A percentile compares a stretch with the other conserved stretches of the same genome.
These are phyloP conservation scores for Mycosarcoma mackinlayi DNA, from an alignment of 1,284 basidiomycete species.

Conservation along the genomic window DNA sequence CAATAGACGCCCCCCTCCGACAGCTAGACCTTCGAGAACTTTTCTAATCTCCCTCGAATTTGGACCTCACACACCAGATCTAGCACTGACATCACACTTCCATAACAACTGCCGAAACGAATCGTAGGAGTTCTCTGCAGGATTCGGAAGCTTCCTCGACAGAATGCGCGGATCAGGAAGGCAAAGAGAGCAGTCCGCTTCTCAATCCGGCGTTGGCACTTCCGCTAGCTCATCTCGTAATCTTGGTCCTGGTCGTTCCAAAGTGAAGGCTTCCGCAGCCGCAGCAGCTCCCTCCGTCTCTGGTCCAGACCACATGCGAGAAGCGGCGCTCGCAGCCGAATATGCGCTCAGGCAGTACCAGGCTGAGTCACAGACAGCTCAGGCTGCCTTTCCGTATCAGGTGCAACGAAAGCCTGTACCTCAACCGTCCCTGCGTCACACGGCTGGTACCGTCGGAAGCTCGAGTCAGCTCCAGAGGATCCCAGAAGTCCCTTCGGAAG, in stretches of 20 bases:
- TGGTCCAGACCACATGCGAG: conserved; percentile 20
- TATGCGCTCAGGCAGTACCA: conserved; percentile 24
- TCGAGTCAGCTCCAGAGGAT: conserved; percentile 22
- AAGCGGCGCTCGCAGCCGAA: conserved; percentile 25
- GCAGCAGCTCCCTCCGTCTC: conserved; percentile 15
- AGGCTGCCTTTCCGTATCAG: conserved; percentile 16
- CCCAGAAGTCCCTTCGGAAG: conserved; percentile 22
- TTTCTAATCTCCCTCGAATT: no score
- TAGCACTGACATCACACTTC: no score
- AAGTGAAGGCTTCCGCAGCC: not conserved
- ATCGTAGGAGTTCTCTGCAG: no score
- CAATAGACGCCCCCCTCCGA: no score
- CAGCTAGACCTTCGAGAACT: no score
- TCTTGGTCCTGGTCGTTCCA: not conserved
- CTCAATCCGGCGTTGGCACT: conserved; percentile 10
- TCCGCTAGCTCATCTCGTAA: not conserved
- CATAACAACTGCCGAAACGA: no score
- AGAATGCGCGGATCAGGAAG: conserved; percentile 19
- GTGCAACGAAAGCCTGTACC: conserved; percentile 21
- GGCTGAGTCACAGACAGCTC: conserved; percentile 13
- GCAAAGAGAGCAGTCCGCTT: conserved; percentile 19
- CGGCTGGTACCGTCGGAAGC: conserved; percentile 7
- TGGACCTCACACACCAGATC: not conserved
- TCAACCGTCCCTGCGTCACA: conserved; percentile 7
- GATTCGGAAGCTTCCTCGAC: not conserved